Conservation (phyloP, 345 rosid genomes). For the Camelina sativa region DNA sequence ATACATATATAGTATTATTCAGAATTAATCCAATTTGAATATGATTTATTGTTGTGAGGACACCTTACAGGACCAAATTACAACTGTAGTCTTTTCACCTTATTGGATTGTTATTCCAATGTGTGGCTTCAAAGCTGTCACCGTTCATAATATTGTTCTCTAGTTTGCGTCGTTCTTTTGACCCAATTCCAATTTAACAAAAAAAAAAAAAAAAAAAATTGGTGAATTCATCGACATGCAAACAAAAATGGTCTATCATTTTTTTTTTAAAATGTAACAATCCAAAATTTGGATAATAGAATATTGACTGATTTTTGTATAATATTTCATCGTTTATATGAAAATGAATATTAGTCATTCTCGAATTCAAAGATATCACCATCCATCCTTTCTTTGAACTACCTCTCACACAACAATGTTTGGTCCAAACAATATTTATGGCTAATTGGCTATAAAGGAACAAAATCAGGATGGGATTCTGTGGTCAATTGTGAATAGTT, state of each 20-base stretch:
- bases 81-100: slow-evolving; percentile 3
- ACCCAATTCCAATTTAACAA: too few species aligned
- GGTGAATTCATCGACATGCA: neutral
- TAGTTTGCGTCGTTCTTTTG: neutral
- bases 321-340: neutral
- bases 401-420: slow-evolving; percentile 10
- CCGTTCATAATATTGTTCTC: neutral
- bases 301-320: too few species aligned
- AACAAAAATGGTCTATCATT: too few species aligned
- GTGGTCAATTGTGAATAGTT: too few species aligned
- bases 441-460: neutral
- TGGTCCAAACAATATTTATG: slow-evolving; percentile 2
- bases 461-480: slow-evolving; percentile 1
- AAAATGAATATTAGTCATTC: neutral
- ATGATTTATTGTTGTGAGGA: slow-evolving; percentile 14
- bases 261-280: neutral
- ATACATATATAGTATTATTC: neutral
- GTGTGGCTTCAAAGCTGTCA: neutral
- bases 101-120: neutral
- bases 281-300: neutral
- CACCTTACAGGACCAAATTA: neutral
- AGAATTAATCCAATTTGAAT: slow-evolving; percentile 5
- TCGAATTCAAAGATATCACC: neutral
- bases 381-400: neutral
- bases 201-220: too few species aligned